Evolutionary conservation across 83 land plant species (phyloP).

Genomic region (Picea engelmannii): DNA sequence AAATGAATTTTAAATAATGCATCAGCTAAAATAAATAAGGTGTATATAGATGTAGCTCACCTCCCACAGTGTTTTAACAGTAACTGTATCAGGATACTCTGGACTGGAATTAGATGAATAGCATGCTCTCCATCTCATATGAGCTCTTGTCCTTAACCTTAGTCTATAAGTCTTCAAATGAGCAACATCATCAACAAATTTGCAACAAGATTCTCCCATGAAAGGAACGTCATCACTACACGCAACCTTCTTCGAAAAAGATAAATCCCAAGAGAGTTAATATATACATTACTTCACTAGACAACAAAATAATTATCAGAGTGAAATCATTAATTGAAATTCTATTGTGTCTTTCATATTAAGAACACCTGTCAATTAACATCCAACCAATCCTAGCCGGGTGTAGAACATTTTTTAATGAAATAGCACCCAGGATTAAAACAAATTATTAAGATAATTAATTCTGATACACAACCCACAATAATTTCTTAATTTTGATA

Average conservation of each 20-base stretch:
- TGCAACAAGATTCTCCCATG: slow-evolving; percentile 8
- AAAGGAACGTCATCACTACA: slow-evolving; percentile 34
- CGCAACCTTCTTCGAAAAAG: slow-evolving; percentile 10
- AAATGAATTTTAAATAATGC: background rate
- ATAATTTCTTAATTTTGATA: too few species aligned
- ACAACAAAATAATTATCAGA: background rate
- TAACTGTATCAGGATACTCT: slow-evolving; percentile 28
- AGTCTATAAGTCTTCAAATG: slow-evolving; percentile 12
- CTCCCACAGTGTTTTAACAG: slow-evolving; percentile 73
- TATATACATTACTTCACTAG: too few species aligned
- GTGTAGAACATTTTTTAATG: too few species aligned
- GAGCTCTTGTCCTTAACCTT: slow-evolving; percentile 9
- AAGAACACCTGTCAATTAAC: background rate
- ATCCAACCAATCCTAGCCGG: background rate
- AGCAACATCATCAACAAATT: background rate
- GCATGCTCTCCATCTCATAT: slow-evolving; percentile 31
- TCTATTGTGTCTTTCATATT: background rate
- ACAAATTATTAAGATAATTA: too few species aligned
- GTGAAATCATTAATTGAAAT: background rate
- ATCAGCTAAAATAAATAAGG: background rate
- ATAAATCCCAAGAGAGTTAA: background rate
- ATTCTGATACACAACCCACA: too few species aligned
- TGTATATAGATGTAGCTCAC: slow-evolving; percentile 25
- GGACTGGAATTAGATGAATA: slow-evolving; percentile 37
- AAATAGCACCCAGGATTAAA: too few species aligned